Base-by-base conservation (phyloP, 345 rosid genomes). In the Brassica napus region DNA sequence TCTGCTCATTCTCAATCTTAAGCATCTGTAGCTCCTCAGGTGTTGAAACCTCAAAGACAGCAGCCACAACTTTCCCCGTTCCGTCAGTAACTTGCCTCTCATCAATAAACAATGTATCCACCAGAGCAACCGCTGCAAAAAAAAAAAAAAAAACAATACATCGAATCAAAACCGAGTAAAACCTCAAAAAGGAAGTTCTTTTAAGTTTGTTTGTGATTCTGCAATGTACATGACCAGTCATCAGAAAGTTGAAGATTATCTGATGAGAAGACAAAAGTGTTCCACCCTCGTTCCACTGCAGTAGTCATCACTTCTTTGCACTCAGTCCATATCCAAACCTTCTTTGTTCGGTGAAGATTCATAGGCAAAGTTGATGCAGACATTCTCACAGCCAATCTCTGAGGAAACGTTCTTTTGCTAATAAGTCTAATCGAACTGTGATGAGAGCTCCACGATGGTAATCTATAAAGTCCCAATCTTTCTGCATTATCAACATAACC, bases 221-320 rank as follows among this genome's bases (percentile, higher is more conserved):
- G 72, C 71, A 76, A 14, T 34, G 76, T 84, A 94, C 97, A 84
- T 65, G 97, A 92, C 97, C 98, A 94, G 11, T 88, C 89, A 59
- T 30, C n/a, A 2, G 90, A 93, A 69, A 92, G 92, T 64, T 85
- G 54, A 54, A 72, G 84, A 77, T 73, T 80, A 30, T 81, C 59
- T 9, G 86, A 74, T 32, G 83, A 64, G 86, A 89, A 92, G 47
- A 92, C 1, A 84, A 94, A 88, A n/a, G 93, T 92, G 82, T 84
- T 92, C 97, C 97, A 94, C 1, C 97, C 98, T 73, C 97, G 86
- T 83, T 92, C 97, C 4, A 94, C 97, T 7, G 97, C 90, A 77
- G 86, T 83, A 10, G 92, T 87, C 94, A 92, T 91, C 3, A 91
- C 94, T 31, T 87, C 85, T 84, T 90, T 89, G 79, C 76, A 86